These are phyloP conservation scores for Acanthamoeba castellanii DNA, from an alignment of 208 protist species.

Conservation along the genomic window DNA sequence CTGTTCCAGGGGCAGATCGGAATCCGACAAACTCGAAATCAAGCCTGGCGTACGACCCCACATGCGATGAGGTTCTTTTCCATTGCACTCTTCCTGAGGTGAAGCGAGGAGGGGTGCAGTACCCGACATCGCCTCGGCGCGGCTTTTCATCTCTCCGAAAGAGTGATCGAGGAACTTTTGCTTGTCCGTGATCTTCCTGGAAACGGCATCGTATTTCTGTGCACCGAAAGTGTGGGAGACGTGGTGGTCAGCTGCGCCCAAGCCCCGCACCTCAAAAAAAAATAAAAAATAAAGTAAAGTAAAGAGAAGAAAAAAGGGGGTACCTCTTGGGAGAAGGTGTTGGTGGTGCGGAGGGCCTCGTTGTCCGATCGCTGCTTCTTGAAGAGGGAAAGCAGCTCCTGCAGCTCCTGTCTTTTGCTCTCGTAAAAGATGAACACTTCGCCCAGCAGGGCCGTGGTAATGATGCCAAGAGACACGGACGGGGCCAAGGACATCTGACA, in stretches of 20 bases:
- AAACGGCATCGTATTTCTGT: conserved; percentile 9
- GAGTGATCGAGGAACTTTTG: conserved; percentile 46
- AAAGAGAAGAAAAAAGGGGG: not conserved
- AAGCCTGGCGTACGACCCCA: not conserved
- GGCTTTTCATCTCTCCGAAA: conserved; percentile 34
- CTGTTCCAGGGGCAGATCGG: conserved; percentile 18
- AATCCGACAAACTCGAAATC: conserved; percentile 30
- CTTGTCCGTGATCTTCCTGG: conserved; percentile 33
- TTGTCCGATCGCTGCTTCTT: not conserved
- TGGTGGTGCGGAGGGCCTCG: not conserved
- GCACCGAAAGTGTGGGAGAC: not conserved
- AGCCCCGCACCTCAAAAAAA: too few relatives aligned
- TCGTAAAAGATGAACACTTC: conserved; percentile 16
- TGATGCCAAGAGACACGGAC: not conserved
- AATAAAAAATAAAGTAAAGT: not conserved
- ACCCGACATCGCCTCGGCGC: conserved; percentile 14
- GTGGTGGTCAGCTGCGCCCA: too few relatives aligned
- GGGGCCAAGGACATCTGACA: not conserved
- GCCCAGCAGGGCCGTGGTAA: not conserved
- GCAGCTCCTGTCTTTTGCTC: not conserved
- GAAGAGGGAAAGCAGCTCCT: not conserved
- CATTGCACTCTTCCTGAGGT: not conserved
- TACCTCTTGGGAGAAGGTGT: not conserved
- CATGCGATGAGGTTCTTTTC: not conserved
- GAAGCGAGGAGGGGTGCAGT: not conserved